Base-by-base conservation (phyloP, 208 protist genomes). In the Acanthamoeba quina region DNA sequence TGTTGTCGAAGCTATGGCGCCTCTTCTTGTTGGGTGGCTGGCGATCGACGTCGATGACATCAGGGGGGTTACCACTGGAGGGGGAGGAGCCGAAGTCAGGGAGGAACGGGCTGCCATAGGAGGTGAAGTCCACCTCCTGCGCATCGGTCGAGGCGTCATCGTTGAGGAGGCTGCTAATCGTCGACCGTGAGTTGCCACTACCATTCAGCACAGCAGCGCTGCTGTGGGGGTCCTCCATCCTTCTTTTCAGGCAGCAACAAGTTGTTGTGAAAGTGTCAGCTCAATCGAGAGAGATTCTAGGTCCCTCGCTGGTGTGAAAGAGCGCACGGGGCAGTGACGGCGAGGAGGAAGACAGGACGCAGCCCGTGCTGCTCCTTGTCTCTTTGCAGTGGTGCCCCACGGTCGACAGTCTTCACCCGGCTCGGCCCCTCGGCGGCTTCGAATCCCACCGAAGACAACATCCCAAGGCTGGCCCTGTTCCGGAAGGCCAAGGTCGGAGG, bases 121-220 rank as follows among this genome's bases (percentile, higher is more conserved):
- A 21, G 41, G 44, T 15, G 24, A 44, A 44, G 44, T 82, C 72
- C 41, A 44, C 72, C 24, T 54, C 37, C 72, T n/a, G 24, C 37
- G 72, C 72, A 37, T 44, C 72, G 5, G 19, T 82, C 72, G 72
- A n/a, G 72, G 72, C 72, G 72, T 44, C 72, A 11, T 82, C 72
- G 72, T 82, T 82, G 72, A 82, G 72, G 24, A 82, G 72, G 72
- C 72, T 82, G 41, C 26, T 82, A n/a, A 82, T 82, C 19, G 41
- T 29, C 13, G 72, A 82, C 7, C 72, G 72, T 11, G 72, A 82
- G 68, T 78, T 34, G 68, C 29, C 24, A 26, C 31, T 64, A 0
- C 58, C 58, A 64, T 64, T 64, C 58, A 64, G 6, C 58, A 9
- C 64, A 37, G 64, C 64, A 24, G n/a, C 62, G 7, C 9, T 29